Conservation (phyloP, 345 rosid species). For the Gossypium sturtianum region DNA sequence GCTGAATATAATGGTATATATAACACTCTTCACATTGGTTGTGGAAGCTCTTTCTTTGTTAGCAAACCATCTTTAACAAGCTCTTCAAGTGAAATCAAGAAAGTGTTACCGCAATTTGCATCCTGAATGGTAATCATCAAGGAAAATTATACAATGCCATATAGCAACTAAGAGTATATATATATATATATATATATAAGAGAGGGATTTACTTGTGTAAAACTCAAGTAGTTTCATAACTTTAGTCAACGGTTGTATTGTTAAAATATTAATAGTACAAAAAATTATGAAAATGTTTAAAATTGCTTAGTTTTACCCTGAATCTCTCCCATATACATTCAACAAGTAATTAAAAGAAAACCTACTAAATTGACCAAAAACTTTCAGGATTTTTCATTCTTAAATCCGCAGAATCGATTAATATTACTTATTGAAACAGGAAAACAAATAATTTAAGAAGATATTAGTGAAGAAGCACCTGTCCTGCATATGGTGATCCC, state of each 20-base stretch:
- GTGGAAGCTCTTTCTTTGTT: conserved; percentile 62
- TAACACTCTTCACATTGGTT: conserved; percentile 44
- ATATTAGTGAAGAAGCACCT: conserved; percentile 38
- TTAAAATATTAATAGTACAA: no score
- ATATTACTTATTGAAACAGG: background rate
- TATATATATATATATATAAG: no score
- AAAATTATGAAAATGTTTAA: no score
- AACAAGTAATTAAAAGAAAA: background rate
- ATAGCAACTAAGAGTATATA: background rate
- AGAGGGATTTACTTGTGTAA: no score
- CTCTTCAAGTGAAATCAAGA: conserved; percentile 90
- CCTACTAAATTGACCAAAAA: background rate
- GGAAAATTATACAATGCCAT: background rate
- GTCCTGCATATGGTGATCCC: conserved; percentile 91
- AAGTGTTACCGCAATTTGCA: conserved; percentile 89
- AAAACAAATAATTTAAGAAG: background rate
- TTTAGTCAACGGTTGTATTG: no score
- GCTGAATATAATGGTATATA: background rate
- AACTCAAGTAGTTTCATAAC: no score
- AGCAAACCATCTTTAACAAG: conserved; percentile 81
- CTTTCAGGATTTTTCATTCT: background rate
- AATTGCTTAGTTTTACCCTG: no score
- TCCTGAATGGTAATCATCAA: conserved; percentile 40
- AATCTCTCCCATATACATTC: no score
- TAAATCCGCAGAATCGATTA: background rate